Conservation (phyloP, 805 yeast genomes). For the Kodamaea hsintzibuensis region DNA sequence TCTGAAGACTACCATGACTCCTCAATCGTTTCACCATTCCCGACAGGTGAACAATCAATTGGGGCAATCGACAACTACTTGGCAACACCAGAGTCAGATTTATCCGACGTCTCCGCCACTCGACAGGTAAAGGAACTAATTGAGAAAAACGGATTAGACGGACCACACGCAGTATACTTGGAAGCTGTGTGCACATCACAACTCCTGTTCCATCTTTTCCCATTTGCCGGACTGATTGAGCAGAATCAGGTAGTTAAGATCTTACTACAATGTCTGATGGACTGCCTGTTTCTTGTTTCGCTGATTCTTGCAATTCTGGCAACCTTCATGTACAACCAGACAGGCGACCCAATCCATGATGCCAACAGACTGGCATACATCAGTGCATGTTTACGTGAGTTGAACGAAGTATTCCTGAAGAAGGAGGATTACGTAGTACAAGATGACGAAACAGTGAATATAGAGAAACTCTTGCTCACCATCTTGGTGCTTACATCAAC, state of each 20-base stretch:
- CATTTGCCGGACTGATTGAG: slow-evolving; percentile 38
- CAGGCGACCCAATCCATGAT: slow-evolving; percentile 22
- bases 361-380: slow-evolving; percentile 20
- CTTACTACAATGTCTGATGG: slow-evolving; percentile 21
- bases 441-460: slow-evolving; percentile 14
- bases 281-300: slow-evolving; percentile 23
- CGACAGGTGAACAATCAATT: neutral
- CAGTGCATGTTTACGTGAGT: slow-evolving; percentile 20
- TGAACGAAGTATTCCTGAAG: slow-evolving; percentile 21
- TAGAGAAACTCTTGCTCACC: slow-evolving; percentile 27
- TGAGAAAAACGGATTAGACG: slow-evolving; percentile 23
- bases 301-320: slow-evolving; percentile 27
- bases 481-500: slow-evolving; percentile 24
- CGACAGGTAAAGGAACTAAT: slow-evolving; percentile 15
- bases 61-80: neutral
- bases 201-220: slow-evolving; percentile 35
- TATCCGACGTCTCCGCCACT: neutral
- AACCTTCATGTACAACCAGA: slow-evolving; percentile 26
- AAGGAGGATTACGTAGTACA: slow-evolving; percentile 12
- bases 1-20: neutral
- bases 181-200: slow-evolving; percentile 28
- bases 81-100: slow-evolving; percentile 1
- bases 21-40: neutral
- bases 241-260: slow-evolving; percentile 34
- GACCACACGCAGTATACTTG: slow-evolving; percentile 34